phyloP scores from a whole-genome alignment of 306 rosid species.

The Cucurbita ficifolia region DNA sequence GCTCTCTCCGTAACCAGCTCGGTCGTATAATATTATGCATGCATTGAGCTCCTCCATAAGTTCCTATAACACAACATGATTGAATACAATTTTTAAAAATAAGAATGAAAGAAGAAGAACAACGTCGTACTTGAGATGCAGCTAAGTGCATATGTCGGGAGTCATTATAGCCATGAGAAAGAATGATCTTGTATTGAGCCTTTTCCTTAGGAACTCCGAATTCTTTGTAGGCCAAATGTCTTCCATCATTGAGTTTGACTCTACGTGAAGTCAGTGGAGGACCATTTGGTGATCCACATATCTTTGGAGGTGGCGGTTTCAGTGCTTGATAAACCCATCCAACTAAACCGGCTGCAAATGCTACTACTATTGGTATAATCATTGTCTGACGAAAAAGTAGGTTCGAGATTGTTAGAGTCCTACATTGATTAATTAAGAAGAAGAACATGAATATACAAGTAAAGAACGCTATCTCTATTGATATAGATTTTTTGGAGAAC shows the following conservation, averaged over 20 bases:
- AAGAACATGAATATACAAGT: too few relatives aligned
- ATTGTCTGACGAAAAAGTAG: too few relatives aligned
- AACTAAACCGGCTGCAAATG: neutral
- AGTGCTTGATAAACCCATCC: neutral
- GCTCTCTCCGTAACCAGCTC: neutral
- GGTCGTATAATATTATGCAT: neutral
- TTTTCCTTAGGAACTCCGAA: neutral
- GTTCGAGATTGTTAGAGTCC: too few relatives aligned
- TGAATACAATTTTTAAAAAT: too few relatives aligned
- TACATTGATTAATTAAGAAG: too few relatives aligned
- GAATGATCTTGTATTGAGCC: neutral
- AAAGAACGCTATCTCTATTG: too few relatives aligned
- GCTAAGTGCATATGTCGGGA: too few relatives aligned
- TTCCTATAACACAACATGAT: neutral
- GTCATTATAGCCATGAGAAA: too few relatives aligned
- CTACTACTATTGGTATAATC: neutral
- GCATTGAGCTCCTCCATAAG: neutral
- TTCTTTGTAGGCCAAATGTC: neutral
- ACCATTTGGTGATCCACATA: neutral
- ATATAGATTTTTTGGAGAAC: too few relatives aligned
- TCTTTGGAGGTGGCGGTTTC: neutral
- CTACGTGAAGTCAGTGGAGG: neutral
- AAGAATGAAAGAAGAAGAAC: neutral
- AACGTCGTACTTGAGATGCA: too few relatives aligned
- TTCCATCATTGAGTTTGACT: neutral